A percentile compares a stretch with the other conserved stretches of the same genome.
Conservation (phyloP, 352 stramenopile genomes). For the Thraustochytrium sp. region DNA sequence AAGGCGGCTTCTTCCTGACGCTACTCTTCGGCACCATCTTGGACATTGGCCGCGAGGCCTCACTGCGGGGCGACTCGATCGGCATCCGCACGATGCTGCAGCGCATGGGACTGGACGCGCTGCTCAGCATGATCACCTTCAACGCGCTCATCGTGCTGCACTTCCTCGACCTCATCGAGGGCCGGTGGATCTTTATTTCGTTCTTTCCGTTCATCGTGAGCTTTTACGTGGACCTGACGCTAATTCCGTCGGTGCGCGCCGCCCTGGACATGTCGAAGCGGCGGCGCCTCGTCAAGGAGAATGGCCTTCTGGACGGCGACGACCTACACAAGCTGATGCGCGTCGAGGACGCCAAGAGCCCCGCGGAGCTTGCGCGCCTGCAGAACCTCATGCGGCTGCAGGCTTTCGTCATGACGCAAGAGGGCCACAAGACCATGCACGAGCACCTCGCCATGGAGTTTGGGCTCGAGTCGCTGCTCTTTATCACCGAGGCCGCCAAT, state of each 20-base stretch:
- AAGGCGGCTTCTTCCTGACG: conserved; percentile 4
- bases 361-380: not conserved
- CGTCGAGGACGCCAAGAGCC: not conserved
- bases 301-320: not conserved
- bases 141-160: not conserved
- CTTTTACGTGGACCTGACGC: not conserved
- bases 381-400: conserved; percentile 16
- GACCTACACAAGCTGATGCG: not conserved
- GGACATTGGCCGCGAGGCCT: not conserved
- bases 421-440: conserved; percentile 18
- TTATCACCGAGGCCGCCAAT: not conserved
- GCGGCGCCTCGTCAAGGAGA: not conserved
- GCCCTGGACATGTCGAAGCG: not conserved
- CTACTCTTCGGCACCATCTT: conserved; percentile 15
- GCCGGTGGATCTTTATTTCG: not conserved
- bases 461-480: conserved; percentile 28
- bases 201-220: conserved; percentile 16
- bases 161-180: not conserved
- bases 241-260: not conserved
- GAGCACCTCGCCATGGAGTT: conserved; percentile 24
- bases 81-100: conserved; percentile 12
- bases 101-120: conserved; percentile 7
- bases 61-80: not conserved
- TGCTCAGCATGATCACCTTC: not conserved
- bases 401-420: conserved; percentile 25